Evolutionary conservation across 2,329 filamentous ascomycete genomes (phyloP).

Genomic region (Bisporella sp.): DNA sequence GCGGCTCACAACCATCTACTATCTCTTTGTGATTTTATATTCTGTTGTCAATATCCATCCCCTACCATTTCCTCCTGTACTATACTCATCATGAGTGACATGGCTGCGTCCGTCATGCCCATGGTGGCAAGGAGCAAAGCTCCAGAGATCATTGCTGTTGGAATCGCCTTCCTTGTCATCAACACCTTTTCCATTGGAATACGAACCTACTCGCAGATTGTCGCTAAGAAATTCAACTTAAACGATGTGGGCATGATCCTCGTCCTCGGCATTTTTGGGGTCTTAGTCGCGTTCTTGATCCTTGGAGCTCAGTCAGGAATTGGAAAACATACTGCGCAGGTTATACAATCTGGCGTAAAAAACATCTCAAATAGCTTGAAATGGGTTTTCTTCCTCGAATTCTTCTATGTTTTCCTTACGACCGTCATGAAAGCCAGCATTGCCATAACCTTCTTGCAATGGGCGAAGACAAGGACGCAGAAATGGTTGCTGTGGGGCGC

Average conservation of each 20-base stretch:
- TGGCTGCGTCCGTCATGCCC: no score
- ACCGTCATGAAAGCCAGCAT: no score
- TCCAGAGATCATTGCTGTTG: constrained; percentile 12
- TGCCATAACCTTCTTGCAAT: no score
- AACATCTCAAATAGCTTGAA: neutral
- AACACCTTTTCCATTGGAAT: constrained; percentile 10
- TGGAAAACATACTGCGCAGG: constrained; percentile 8
- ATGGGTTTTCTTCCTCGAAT: no score
- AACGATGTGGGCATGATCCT: constrained; percentile 16
- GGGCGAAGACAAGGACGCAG: no score
- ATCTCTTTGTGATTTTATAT: no score
- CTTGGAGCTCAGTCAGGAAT: constrained; percentile 12
- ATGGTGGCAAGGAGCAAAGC: neutral
- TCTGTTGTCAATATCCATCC: no score
- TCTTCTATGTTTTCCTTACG: no score
- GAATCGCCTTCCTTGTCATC: constrained; percentile 10
- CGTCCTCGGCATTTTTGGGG: constrained; percentile 7
- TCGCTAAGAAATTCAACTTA: constrained; percentile 11
- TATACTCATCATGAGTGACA: no score
- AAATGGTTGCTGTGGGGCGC: neutral
- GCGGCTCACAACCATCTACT: no score
- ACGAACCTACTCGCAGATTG: constrained; percentile 7
- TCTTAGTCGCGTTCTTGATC: constrained; percentile 10
- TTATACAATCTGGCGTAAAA: neutral
- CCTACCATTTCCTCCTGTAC: no score